Evolutionary conservation across 805 yeast species (phyloP).

Genomic region (Metschnikowia picachoensis): DNA sequence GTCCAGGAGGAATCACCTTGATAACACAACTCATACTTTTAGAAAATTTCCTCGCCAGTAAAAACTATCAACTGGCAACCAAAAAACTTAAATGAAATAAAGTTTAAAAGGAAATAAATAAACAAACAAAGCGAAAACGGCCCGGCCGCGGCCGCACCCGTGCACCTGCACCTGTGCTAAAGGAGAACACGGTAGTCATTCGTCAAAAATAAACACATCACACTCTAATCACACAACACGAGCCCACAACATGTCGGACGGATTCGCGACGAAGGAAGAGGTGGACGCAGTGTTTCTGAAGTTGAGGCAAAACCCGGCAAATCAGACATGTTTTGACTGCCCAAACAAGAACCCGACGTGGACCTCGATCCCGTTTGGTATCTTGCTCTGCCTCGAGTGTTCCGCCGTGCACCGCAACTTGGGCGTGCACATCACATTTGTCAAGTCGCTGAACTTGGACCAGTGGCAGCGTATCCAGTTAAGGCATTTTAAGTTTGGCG

Average conservation of each 20-base stretch:
- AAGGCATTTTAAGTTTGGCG: slow-evolving; percentile 91
- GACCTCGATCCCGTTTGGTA: slow-evolving; percentile 97
- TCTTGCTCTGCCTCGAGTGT: slow-evolving; percentile 88
- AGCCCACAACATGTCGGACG: slow-evolving; percentile 33
- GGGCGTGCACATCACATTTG: slow-evolving; percentile 96
- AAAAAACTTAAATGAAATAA: too few species aligned
- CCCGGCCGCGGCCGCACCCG: neutral
- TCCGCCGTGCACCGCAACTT: slow-evolving; percentile 92
- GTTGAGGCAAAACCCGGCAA: slow-evolving; percentile 63
- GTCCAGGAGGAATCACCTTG: too few species aligned
- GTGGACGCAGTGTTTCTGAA: slow-evolving; percentile 60
- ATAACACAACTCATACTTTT: too few species aligned
- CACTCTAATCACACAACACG: neutral
- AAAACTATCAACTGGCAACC: too few species aligned
- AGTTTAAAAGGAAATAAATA: too few species aligned
- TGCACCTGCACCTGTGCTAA: neutral
- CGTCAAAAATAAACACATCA: neutral
- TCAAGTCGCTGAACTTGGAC: slow-evolving; percentile 86
- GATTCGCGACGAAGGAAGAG: slow-evolving; percentile 65
- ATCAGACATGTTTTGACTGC: slow-evolving; percentile 91
- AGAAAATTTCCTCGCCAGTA: too few species aligned
- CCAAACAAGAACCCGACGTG: slow-evolving; percentile 93
- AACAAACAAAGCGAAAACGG: too few species aligned
- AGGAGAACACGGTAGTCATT: neutral
- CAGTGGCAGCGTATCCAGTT: slow-evolving; percentile 91